Base-by-base conservation (phyloP, 106 monocot species). In the Hemerocallis citrina region DNA sequence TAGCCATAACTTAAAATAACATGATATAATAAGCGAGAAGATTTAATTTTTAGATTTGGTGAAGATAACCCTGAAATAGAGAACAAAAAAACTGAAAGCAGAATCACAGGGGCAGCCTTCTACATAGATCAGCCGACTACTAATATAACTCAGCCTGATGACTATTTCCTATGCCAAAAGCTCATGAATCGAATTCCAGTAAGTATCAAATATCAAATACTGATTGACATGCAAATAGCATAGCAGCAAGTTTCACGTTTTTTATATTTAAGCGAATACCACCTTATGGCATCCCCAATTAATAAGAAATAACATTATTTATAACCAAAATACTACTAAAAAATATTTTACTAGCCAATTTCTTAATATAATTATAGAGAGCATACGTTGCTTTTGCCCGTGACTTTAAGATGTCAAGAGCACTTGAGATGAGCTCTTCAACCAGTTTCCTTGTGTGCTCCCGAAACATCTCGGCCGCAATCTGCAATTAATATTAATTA, bases 401-500 rank as follows among this genome's bases (percentile, higher is more conserved):
- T 38, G 92, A 92, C 67, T 91, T 98, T 54, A 92, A 30, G 20
- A 79, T 59, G 33, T 74, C 74, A 59, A 92, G 65, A 47, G 98
- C 91, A 41, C 59, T 25, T 45, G 81, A 67, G 17, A 98, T 75
- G 42, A 88, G 87, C 62, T 79, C 92, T 82, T 98, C 92, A 65
- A 66, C 73, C 32, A 92, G 77, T 36, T 84, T 82, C 64, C 92
- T 76, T 29, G 68, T 71, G n/a, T 67, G 76, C 35, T 80, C 98
- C 63, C 82, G 82, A 50, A 98, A 69, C 88, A 98, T 92, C 13
- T 92, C 98, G 54, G 74, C 74, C 65, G 98, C 98, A 81, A 98
- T 79, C 98, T 98, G 69, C 66, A 81, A 50, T 17, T 13, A 37
- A 74, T 41, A n/a, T 31, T 44, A 22, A 3, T 48, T 32, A 59